These are phyloP conservation scores for Hansenula sp. DNA, from an alignment of 1,139 yeast genomes.

Conservation along the genomic window DNA sequence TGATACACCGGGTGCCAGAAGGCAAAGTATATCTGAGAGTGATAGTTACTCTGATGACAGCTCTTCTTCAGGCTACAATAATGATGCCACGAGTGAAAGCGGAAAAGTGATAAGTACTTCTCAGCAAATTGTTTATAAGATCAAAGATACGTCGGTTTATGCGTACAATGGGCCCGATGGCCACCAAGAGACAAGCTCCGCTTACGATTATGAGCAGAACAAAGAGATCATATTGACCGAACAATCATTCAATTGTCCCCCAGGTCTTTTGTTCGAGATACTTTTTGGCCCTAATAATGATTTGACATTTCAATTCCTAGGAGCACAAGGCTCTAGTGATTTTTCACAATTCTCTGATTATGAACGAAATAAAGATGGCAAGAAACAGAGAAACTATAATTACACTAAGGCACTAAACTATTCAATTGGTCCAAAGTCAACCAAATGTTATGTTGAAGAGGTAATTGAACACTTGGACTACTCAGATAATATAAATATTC, in stretches of 20 bases:
- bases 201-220: conserved; percentile 46
- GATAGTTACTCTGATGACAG: conserved; percentile 22
- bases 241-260: conserved; percentile 64
- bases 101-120: conserved; percentile 4
- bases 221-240: conserved; percentile 53
- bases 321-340: conserved; percentile 67
- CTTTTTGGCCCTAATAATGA: conserved; percentile 66
- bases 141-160: conserved; percentile 32
- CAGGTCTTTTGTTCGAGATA: conserved; percentile 69
- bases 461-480: conserved; percentile 59
- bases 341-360: conserved; percentile 49
- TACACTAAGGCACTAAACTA: conserved; percentile 80
- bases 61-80: neutral
- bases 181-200: conserved; percentile 43
- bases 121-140: conserved; percentile 25
- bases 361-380: conserved; percentile 35
- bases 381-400: conserved; percentile 53
- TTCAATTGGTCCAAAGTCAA: conserved; percentile 92
- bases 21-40: conserved; percentile 13
- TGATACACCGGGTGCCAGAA: conserved; percentile 21
- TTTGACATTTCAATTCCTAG: conserved; percentile 48
- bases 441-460: conserved; percentile 77
- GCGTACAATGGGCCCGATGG: conserved; percentile 41
- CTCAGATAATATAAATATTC: conserved; percentile 50
- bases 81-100: conserved; percentile 2